Evolutionary conservation across 192 early-diverging fungal genomes (phyloP), one percentile per base, ranked within the genome.

Genomic region (Coemansia sp.): DNA sequence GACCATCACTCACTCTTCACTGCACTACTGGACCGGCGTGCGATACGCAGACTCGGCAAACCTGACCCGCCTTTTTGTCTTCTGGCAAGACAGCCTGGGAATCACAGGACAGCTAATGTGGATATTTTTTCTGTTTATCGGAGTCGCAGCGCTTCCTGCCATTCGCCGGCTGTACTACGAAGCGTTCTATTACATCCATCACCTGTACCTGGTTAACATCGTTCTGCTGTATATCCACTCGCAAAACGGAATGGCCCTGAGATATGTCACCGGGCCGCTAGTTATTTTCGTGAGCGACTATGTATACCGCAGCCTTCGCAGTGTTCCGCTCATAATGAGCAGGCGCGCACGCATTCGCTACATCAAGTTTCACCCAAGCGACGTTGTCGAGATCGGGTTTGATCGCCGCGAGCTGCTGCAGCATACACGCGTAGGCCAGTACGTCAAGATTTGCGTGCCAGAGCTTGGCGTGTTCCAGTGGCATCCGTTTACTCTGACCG

Each of bases 401-500:
- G 85, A 89, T 56, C 87, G 86, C 42, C 79, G 81, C 22, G 73
- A 85, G 64, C 58, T 81, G 59, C 31, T 73, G 64, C 73, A 76
- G 62, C 64, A 69, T 49, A 88, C 93, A 18, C 61, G 63, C 12
- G 60, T 74, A 32, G 91, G 91, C 16, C 91, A 94, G 72, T 94
- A 91, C 67, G 80, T 94, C 62, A 92, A 90, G 56, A 72, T 94
- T 52, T 86, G 84, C 73, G 85, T 88, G 32, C 93, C 93, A 7
- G 85, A 89, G 64, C 84, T 93, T 12, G 88, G 89, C 4, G 73
- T 82, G 5, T 84, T 89, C 83, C 86, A 94, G 64, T 94, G 87
- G 90, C 92, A 94, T 59, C 92, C 92, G 20, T 94, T 92, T 66
- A 92, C 89, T 3, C 81, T 94, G 36, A 89, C 89, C 1, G 89